Percentiles rank a stretch among this genome's conserved stretches.
Evolutionary conservation across 805 yeast species (phyloP).

Genomic region (Yarrowia keelungensis): DNA sequence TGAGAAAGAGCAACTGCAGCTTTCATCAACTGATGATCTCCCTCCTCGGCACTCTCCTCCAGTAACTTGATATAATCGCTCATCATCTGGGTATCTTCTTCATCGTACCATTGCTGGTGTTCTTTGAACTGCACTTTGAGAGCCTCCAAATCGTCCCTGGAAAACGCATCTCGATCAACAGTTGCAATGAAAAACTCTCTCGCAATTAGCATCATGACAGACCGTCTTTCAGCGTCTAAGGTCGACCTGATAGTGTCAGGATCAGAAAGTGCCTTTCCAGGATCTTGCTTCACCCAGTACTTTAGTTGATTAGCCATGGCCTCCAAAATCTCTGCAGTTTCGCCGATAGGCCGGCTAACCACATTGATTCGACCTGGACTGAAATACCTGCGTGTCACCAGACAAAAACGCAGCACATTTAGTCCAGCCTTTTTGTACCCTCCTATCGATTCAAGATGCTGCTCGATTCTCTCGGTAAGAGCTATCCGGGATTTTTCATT

Average conservation of each 20-base stretch:
- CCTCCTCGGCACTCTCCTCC: background rate
- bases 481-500: background rate
- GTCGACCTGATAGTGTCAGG: background rate
- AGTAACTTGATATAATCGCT: background rate
- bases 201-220: background rate
- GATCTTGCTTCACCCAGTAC: background rate
- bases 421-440: background rate
- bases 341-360: background rate
- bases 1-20: background rate
- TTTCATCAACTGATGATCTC: background rate
- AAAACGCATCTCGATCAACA: conserved; percentile 14
- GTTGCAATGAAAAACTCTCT: background rate
- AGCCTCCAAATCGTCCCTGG: background rate
- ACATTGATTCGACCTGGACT: background rate
- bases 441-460: background rate
- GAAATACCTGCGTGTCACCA: background rate
- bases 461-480: background rate
- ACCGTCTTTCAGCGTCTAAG: background rate
- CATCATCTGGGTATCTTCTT: background rate
- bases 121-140: background rate
- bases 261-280: background rate
- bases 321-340: background rate
- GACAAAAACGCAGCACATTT: conserved; percentile 7
- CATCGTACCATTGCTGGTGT: background rate
- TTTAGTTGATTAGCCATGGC: background rate